Evolutionary conservation across 208 protist species (phyloP).

Genomic region (Jaenimonas drosophilae): DNA sequence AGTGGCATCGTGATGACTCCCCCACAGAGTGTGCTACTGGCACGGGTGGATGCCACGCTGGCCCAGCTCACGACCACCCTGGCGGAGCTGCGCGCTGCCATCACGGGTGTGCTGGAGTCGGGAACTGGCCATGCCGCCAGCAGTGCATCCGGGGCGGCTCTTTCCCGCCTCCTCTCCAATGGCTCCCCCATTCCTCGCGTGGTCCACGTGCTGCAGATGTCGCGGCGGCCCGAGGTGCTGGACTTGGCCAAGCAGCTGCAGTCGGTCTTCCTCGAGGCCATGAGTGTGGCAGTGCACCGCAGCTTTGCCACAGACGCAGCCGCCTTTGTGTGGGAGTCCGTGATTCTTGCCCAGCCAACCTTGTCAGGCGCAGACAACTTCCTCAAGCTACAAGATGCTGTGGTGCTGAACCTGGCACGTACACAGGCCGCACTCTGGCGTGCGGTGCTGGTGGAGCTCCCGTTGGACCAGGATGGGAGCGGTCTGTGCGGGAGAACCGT

Average conservation of each 20-base stretch:
- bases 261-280: conserved; percentile 21
- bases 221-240: conserved; percentile 10
- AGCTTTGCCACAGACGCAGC: conserved; percentile 27
- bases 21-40: too few species aligned
- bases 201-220: conserved; percentile 12
- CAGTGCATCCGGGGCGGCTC: background rate
- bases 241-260: conserved; percentile 20
- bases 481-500: conserved; percentile 7
- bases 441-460: conserved; percentile 23
- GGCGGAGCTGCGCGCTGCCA: too few species aligned
- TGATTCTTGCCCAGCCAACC: conserved; percentile 5
- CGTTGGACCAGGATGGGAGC: conserved; percentile 20
- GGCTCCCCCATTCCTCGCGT: conserved; percentile 14
- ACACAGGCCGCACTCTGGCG: conserved; percentile 37
- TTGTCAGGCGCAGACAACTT: background rate
- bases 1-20: too few species aligned
- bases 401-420: conserved; percentile 33
- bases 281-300: conserved; percentile 10
- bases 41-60: too few species aligned
- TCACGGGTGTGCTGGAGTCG: too few species aligned
- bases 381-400: conserved; percentile 13
- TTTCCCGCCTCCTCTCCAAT: conserved; percentile 11
- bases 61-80: too few species aligned
- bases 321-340: conserved; percentile 26
- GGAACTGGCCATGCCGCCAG: too few species aligned